Percentiles rank a stretch among this genome's conserved stretches.
Evolutionary conservation across 2,329 filamentous ascomycete species (phyloP).

Genomic region (Botrytis sinoallii): DNA sequence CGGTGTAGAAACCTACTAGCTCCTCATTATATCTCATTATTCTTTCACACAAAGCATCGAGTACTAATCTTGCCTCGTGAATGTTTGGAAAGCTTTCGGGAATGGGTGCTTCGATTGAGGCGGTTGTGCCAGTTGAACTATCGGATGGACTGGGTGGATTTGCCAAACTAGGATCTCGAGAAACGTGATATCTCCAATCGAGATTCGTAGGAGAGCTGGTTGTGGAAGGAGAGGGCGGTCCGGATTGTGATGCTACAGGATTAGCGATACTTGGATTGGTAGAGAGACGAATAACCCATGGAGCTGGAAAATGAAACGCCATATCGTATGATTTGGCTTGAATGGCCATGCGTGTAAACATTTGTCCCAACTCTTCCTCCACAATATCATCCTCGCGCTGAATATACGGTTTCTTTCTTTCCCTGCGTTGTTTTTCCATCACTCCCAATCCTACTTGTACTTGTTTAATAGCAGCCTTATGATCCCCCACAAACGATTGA

Average conservation of each 20-base stretch:
- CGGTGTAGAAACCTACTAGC: constrained; percentile 46
- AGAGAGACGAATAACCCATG: constrained; percentile 55
- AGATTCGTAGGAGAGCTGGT: background rate
- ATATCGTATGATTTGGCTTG: constrained; percentile 67
- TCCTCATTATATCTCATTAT: constrained; percentile 58
- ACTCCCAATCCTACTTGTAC: constrained; percentile 57
- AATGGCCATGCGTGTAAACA: constrained; percentile 61
- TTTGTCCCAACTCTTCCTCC: constrained; percentile 56
- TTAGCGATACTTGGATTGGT: constrained; percentile 35
- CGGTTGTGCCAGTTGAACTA: constrained; percentile 24
- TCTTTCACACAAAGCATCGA: constrained; percentile 55
- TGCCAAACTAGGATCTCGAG: background rate
- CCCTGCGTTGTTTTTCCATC: constrained; percentile 51
- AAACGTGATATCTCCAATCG: constrained; percentile 1
- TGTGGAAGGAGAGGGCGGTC: constrained; percentile 9
- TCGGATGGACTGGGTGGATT: constrained; percentile 45
- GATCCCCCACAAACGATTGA: constrained; percentile 63
- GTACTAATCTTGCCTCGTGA: constrained; percentile 54
- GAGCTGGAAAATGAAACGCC: constrained; percentile 64
- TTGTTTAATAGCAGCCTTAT: constrained; percentile 58
- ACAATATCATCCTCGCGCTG: constrained; percentile 28
- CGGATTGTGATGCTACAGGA: constrained; percentile 27
- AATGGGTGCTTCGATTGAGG: constrained; percentile 27
- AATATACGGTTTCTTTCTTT: constrained; percentile 40
- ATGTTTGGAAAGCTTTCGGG: constrained; percentile 45